Base-by-base conservation (phyloP, 257 asterid genomes). In the Ligustrum vulgare region DNA sequence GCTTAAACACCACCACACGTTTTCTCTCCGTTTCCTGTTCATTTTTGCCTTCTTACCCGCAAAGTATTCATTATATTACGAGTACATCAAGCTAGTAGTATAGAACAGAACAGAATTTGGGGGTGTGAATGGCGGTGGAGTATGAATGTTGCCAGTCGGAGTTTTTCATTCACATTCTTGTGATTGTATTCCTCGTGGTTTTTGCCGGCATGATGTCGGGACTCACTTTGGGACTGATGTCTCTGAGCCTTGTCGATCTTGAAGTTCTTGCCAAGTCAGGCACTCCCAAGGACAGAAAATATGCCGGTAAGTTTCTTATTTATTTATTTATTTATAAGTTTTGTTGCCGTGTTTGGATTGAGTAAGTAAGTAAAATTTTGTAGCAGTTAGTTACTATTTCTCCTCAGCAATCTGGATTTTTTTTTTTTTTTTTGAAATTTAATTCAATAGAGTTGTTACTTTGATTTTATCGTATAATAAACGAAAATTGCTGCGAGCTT, bases 181-280 rank as follows among this genome's bases (percentile, higher is more conserved):
- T 91, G n/a, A 75, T 91, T 5, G 78, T 85, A 28, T 78, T 88
- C 70, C 80, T 95, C 41, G 99, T 95, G 37, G n/a, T 63, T 63
- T 95, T 95, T 74, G 98, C 99, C 6, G 98, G 99, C 31, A 10
- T 93, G 65, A 95, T 95, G 98, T 95, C 99, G 22, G 99, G 99
- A 10, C 98, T 95, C 41, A 95, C 99, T 75, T 70, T 93, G 78
- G 99, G 99, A 32, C 93, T 95, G 69, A 95, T 95, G 99, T 95
- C 99, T 20, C 93, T 95, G 72, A 91, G 98, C 65, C 88, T 93
- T 31, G 99, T 95, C 81, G 99, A 95, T 90, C 98, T 95, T 75
- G 99, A 95, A 80, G 99, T 95, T 45, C 89, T 93, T 9, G 97
- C 96, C 1, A 89, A 88, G 80, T 92, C 98, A 32, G 98, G 97